Evolutionary conservation across 1,139 yeast genomes (phyloP).

Genomic region (Taphrina betulina): DNA sequence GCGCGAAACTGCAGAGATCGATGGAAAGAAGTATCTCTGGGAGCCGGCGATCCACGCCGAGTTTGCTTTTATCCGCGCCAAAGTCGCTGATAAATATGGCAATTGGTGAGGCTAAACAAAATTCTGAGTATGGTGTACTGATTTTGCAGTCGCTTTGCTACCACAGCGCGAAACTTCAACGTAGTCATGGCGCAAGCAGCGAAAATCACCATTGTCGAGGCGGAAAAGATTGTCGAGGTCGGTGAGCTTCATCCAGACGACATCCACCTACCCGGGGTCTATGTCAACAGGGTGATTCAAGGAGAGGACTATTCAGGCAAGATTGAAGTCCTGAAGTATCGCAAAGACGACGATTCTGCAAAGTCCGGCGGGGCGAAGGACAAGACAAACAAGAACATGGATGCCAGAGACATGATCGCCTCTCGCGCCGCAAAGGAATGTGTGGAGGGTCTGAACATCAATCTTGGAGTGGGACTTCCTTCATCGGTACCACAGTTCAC

Average conservation of each 20-base stretch:
- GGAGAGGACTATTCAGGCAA: constrained; percentile 14
- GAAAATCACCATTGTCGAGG: constrained; percentile 49
- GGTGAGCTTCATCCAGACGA: constrained; percentile 49
- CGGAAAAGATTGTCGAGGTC: constrained; percentile 49
- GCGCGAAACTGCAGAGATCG: constrained; percentile 45
- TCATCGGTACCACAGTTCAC: constrained; percentile 11
- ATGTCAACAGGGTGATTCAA: constrained; percentile 47
- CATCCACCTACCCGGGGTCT: constrained; percentile 49
- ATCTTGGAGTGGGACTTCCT: constrained; percentile 12
- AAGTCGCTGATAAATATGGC: constrained; percentile 49
- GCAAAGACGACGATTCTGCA: constrained; percentile 6
- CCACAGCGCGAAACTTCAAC: constrained; percentile 51
- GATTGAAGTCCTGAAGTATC: constrained; percentile 17
- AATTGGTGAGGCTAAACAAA: constrained; percentile 41
- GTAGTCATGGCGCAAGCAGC: constrained; percentile 50
- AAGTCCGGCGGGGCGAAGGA: background rate
- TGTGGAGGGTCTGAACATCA: constrained; percentile 13
- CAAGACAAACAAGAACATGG: constrained; percentile 6
- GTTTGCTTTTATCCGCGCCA: constrained; percentile 49
- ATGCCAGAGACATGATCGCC: constrained; percentile 10
- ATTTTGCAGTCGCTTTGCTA: constrained; percentile 45
- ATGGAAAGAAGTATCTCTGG: constrained; percentile 47
- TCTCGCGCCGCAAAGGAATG: constrained; percentile 16
- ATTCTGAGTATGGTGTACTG: background rate
- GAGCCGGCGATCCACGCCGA: constrained; percentile 50